A percentile compares a stretch with the other conserved stretches of the same genome.
Conservation (phyloP, 768 basidiomycete genomes). For the Galerina marginata region DNA sequence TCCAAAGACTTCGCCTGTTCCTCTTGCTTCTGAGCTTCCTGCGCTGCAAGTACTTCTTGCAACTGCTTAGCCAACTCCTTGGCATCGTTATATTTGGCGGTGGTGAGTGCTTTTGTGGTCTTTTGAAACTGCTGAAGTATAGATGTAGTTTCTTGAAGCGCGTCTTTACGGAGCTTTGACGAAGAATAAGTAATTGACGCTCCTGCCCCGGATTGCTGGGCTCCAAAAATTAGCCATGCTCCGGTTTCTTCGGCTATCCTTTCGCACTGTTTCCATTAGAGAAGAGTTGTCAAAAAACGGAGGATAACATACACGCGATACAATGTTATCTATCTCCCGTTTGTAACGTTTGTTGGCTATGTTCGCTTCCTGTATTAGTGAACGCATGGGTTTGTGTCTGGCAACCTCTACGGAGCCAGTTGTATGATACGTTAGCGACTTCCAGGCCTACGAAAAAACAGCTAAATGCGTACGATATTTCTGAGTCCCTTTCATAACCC, state of each 20-base stretch:
- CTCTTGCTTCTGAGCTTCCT: not conserved
- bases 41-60: not conserved
- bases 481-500: not conserved
- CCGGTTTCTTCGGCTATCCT: not conserved
- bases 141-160: not conserved
- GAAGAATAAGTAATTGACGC: not conserved
- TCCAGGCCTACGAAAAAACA: too few relatives aligned
- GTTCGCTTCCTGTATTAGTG: not conserved
- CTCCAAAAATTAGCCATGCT: not conserved
- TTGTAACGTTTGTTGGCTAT: not conserved
- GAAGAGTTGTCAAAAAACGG: not conserved
- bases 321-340: not conserved
- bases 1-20: not conserved
- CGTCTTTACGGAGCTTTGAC: not conserved
- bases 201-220: not conserved
- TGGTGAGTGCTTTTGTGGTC: not conserved
- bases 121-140: not conserved
- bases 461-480: not conserved
- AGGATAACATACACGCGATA: not conserved
- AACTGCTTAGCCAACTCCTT: not conserved
- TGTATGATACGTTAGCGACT: too few relatives aligned
- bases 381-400: not conserved
- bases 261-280: not conserved
- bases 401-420: too few relatives aligned
- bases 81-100: not conserved